Evolutionary conservation across 176 grass and related monocot genomes (phyloP), one percentile per base, ranked within the genome.

Genomic region (Dactylis glomerata): DNA sequence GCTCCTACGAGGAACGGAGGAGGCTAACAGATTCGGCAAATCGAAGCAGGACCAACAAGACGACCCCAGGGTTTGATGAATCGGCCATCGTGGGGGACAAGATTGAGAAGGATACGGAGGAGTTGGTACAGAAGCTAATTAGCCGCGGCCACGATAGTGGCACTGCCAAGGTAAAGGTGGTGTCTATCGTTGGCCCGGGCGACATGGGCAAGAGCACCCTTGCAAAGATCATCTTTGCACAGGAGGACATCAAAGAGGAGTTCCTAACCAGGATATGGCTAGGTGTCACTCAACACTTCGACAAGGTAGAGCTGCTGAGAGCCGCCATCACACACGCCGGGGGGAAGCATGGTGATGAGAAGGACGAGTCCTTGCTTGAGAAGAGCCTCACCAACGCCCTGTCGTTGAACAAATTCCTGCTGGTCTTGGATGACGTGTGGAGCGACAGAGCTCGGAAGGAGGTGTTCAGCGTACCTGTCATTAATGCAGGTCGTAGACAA

Each of bases 191-290:
- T 38, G 66, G 34, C 34, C 66, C 66, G 6, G 66, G 66, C 10
- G 66, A 34, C 34, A 68, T 68, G 66, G 66, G 66, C 34, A 68
- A 68, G 66, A 68, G 34, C 34, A 23, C 66, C 66, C 66, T 68
- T 10, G 66, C 66, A 33, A 68, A 40, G 20, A 40, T 40, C 34
- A 38, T 68, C 19, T 68, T 68, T n/a, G 34, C 66, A n/a, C 66
- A 68, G 19, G 33, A 40, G 66, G 20, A 19, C 66, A 68, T 68
- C 66, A 68, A 68, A 38, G 34, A n/a, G 34, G 66, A 40, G 34
- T 68, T 68, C 34, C n/a, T 40, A 5, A 68, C 66, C 66, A 68
- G 34, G 34, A 68, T 68, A 40, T 68, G 66, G 66, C 66, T 68
- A 34, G 22, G 66, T n/a, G 20, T 68, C 20, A 68, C 66, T 22